phyloP scores from a whole-genome alignment of 192 early-diverging fungal species.

The Backusella luteola region DNA sequence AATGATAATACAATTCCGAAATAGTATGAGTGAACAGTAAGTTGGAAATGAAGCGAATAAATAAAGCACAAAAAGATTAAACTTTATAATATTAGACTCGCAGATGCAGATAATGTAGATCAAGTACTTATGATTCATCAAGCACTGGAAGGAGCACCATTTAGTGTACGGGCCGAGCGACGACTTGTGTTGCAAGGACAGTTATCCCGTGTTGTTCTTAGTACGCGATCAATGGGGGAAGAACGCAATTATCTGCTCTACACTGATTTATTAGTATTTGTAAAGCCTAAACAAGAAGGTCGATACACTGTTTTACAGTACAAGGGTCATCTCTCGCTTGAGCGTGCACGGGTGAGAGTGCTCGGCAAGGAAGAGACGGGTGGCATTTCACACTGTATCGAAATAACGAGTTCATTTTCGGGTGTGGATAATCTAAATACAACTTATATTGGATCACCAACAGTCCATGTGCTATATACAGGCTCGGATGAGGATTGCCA shows the following conservation, averaged over 20 bases:
- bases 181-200: slow-evolving; percentile 25
- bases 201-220: slow-evolving; percentile 19
- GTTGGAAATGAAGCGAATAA: neutral
- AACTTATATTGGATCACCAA: slow-evolving; percentile 16
- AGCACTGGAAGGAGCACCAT: slow-evolving; percentile 22
- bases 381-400: slow-evolving; percentile 12
- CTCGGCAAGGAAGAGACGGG: slow-evolving; percentile 7
- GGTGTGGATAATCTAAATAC: slow-evolving; percentile 20
- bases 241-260: slow-evolving; percentile 24
- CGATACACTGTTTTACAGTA: slow-evolving; percentile 22
- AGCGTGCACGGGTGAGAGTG: slow-evolving; percentile 9
- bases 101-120: slow-evolving; percentile 22
- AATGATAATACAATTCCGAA: neutral
- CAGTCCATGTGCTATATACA: slow-evolving; percentile 13
- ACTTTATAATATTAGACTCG: neutral
- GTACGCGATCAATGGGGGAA: slow-evolving; percentile 13
- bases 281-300: slow-evolving; percentile 16
- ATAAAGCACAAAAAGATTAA: neutral
- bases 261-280: slow-evolving; percentile 25
- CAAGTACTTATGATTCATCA: slow-evolving; percentile 29
- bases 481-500: slow-evolving; percentile 13
- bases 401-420: slow-evolving; percentile 14
- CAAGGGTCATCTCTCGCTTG: slow-evolving; percentile 26
- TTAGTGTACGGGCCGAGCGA: slow-evolving; percentile 14
- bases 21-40: slow-evolving; percentile 4